Evolutionary conservation across 495 filamentous ascomycete genomes (phyloP).

Genomic region (Neurospora sublineolata): DNA sequence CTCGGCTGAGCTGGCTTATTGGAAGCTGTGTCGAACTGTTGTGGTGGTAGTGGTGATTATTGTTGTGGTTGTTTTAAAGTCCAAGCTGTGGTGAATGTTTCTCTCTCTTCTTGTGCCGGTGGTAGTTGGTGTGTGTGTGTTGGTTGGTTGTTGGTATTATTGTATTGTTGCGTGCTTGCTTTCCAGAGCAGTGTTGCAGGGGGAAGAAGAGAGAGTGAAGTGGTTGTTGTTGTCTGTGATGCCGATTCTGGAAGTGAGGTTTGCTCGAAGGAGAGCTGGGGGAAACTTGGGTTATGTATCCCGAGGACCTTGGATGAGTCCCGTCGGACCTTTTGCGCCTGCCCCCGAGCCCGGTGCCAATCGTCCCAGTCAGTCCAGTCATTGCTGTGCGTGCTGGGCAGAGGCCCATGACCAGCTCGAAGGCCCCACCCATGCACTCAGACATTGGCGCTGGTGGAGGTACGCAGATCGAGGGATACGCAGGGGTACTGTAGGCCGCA

Average conservation of each 20-base stretch:
- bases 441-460: slow-evolving; percentile 18
- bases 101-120: background rate
- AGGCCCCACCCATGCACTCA: slow-evolving; percentile 20
- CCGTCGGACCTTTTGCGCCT: too few relatives aligned
- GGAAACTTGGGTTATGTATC: slow-evolving; percentile 23
- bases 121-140: slow-evolving; percentile 1
- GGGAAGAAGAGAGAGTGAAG: slow-evolving; percentile 14
- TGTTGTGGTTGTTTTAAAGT: background rate
- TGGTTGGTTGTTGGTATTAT: background rate
- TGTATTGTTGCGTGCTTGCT: background rate
- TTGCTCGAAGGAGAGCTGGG: slow-evolving; percentile 14
- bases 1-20: background rate
- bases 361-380: slow-evolving; percentile 1
- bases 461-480: slow-evolving; percentile 7
- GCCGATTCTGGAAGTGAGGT: slow-evolving; percentile 14
- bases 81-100: background rate
- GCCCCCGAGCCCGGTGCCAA: slow-evolving; percentile 9
- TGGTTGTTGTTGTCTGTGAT: slow-evolving; percentile 16
- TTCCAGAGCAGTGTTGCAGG: slow-evolving; percentile 3
- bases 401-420: slow-evolving; percentile 26
- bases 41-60: background rate
- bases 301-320: slow-evolving; percentile 2
- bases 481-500: slow-evolving; percentile 12
- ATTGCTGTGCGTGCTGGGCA: slow-evolving; percentile 10
- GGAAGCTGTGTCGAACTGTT: background rate